Evolutionary conservation across 2,329 filamentous ascomycete species (phyloP).

Genomic region (Fusarium sp.): DNA sequence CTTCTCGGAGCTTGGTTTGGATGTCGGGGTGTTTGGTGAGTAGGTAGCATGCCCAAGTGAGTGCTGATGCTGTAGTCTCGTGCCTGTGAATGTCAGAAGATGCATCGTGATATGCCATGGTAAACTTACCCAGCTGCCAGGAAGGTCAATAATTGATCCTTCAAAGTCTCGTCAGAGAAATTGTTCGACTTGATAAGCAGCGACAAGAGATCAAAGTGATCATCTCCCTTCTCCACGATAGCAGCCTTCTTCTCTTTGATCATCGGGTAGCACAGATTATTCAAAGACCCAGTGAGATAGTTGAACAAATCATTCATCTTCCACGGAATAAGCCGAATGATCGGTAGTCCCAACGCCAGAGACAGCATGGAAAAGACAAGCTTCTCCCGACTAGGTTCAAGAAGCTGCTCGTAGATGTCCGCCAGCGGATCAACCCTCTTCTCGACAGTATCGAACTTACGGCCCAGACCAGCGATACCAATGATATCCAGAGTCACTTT

Average conservation of each 20-base stretch:
- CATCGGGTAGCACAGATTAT: conserved; percentile 28
- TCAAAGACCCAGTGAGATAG: conserved; percentile 20
- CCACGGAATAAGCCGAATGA: conserved; percentile 34
- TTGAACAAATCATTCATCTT: conserved; percentile 37
- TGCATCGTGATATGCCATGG: accelerated
- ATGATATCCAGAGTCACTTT: conserved; percentile 70
- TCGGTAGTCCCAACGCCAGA: conserved; percentile 15
- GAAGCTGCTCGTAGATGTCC: conserved; percentile 58
- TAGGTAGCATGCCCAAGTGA: conserved; percentile 38
- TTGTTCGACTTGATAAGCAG: conserved; percentile 63
- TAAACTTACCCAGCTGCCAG: conserved; percentile 52
- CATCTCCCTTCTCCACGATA: conserved; percentile 55
- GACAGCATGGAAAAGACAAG: conserved; percentile 47
- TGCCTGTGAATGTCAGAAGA: conserved; percentile 16
- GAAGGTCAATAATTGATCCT: conserved; percentile 67
- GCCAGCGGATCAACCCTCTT: conserved; percentile 55
- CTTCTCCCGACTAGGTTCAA: conserved; percentile 59
- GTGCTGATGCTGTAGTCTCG: conserved; percentile 37
- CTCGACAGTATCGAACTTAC: conserved; percentile 60
- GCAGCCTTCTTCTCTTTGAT: conserved; percentile 62
- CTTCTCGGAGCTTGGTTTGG: conserved; percentile 32
- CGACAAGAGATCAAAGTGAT: conserved; percentile 72
- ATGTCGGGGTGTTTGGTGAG: conserved; percentile 32
- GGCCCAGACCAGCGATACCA: conserved; percentile 66
- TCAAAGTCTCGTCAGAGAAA: conserved; percentile 63